Evolutionary conservation across 768 basidiomycete species (phyloP).

Genomic region (Serpula lacrymans): DNA sequence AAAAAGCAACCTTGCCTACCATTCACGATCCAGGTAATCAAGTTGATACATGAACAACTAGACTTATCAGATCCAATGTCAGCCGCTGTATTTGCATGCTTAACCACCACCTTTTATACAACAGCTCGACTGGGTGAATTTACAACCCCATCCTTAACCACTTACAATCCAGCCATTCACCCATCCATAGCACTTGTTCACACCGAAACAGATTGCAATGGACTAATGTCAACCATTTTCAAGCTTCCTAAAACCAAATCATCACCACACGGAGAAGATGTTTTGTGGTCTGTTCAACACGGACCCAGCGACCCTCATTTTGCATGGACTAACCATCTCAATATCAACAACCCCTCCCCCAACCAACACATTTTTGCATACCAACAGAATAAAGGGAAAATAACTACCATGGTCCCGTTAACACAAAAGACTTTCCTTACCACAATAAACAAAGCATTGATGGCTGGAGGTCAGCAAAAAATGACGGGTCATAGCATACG

Average conservation of each 20-base stretch:
- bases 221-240: conserved; percentile 19
- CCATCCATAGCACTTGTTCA: conserved; percentile 15
- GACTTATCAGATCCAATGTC: conserved; percentile 27
- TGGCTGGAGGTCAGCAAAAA: conserved; percentile 7
- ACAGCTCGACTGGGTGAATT: conserved; percentile 35
- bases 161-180: conserved; percentile 28
- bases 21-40: conserved; percentile 18
- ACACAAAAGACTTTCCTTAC: conserved; percentile 22
- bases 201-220: conserved; percentile 19
- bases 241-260: conserved; percentile 29
- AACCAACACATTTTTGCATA: conserved; percentile 30
- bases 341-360: conserved; percentile 21
- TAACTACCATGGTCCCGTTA: conserved; percentile 17
- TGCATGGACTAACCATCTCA: conserved; percentile 22
- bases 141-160: conserved; percentile 25
- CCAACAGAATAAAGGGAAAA: background rate
- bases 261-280: conserved; percentile 24
- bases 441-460: conserved; percentile 8
- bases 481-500: conserved; percentile 22
- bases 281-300: conserved; percentile 29
- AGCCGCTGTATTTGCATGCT: conserved; percentile 32
- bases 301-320: conserved; percentile 21
- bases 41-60: conserved; percentile 12
- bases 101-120: conserved; percentile 35
- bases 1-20: conserved; percentile 27